Evolutionary conservation across 371 early-diverging fungal genomes (phyloP).

Genomic region (Paraphysoderma sedebokerense): DNA sequence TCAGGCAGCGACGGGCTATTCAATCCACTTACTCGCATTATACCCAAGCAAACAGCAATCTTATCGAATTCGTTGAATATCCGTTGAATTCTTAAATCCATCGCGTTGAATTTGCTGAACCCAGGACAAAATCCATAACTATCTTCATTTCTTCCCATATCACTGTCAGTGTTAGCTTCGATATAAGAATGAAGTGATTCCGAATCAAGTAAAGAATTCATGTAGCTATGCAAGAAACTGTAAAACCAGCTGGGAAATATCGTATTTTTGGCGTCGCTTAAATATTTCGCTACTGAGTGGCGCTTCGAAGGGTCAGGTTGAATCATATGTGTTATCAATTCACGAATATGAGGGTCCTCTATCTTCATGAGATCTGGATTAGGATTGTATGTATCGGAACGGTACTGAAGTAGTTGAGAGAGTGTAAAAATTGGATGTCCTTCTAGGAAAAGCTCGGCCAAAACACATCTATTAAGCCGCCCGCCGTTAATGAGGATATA

Average conservation of each 20-base stretch:
- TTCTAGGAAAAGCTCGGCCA: constrained; percentile 86
- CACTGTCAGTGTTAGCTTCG: constrained; percentile 5
- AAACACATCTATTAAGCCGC: constrained; percentile 87
- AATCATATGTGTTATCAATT: constrained; percentile 9
- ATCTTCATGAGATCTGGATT: constrained; percentile 48
- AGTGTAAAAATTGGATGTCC: constrained; percentile 74
- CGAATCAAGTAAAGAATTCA: constrained; percentile 45
- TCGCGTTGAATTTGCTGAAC: no score
- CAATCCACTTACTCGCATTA: no score
- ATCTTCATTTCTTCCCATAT: no score
- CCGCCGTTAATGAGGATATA: neutral
- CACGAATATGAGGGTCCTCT: constrained; percentile 56
- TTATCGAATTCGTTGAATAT: constrained; percentile 58
- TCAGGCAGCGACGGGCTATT: no score
- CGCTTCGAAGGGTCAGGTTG: no score
- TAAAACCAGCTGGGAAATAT: constrained; percentile 49
- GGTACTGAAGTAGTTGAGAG: constrained; percentile 75
- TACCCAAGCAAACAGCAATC: constrained; percentile 36
- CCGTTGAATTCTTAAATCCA: constrained; percentile 59
- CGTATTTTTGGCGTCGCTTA: no score
- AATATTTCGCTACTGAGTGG: no score
- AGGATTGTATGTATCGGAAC: constrained; percentile 56
- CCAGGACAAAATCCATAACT: no score
- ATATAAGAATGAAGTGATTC: constrained; percentile 8
- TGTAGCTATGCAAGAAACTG: constrained; percentile 58